Evolutionary conservation across 768 basidiomycete genomes (phyloP).

Genomic region (Naganishia randhawae): DNA sequence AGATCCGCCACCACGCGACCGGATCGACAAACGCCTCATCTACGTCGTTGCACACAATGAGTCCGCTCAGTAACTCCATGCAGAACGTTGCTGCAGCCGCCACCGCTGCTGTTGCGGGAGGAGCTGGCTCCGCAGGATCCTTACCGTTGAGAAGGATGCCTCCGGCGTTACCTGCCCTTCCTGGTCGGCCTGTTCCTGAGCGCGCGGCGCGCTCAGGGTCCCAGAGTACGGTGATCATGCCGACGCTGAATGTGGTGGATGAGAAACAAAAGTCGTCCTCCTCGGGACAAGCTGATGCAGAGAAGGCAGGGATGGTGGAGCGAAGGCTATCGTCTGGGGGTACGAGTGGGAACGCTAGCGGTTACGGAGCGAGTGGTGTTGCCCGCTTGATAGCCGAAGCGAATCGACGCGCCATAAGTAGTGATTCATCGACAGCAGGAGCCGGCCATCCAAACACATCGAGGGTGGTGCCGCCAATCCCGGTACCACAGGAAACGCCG

Average conservation of each 20-base stretch:
- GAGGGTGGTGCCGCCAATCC: neutral
- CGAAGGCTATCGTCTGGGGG: neutral
- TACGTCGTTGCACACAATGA: conserved; percentile 16
- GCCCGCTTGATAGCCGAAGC: conserved; percentile 15
- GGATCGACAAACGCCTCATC: conserved; percentile 13
- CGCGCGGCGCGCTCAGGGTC: neutral
- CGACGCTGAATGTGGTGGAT: conserved; percentile 4
- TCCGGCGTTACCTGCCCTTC: conserved; percentile 1
- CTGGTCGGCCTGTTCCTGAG: neutral
- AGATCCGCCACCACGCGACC: conserved; percentile 15
- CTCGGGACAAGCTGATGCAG: neutral
- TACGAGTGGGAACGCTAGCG: neutral
- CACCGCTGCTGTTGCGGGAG: neutral
- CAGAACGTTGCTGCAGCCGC: neutral
- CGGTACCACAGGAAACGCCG: neutral
- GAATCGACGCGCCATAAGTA: conserved; percentile 4
- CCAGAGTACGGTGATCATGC: neutral
- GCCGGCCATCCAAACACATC: neutral
- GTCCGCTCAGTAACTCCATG: conserved; percentile 8
- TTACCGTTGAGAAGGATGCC: conserved; percentile 15
- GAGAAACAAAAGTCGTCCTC: neutral
- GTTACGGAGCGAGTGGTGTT: neutral
- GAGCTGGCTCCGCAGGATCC: neutral
- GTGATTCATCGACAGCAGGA: neutral
- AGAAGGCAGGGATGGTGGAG: neutral